Evolutionary conservation across 1,139 yeast species (phyloP).

Genomic region (Magnusiomyces ingens): DNA sequence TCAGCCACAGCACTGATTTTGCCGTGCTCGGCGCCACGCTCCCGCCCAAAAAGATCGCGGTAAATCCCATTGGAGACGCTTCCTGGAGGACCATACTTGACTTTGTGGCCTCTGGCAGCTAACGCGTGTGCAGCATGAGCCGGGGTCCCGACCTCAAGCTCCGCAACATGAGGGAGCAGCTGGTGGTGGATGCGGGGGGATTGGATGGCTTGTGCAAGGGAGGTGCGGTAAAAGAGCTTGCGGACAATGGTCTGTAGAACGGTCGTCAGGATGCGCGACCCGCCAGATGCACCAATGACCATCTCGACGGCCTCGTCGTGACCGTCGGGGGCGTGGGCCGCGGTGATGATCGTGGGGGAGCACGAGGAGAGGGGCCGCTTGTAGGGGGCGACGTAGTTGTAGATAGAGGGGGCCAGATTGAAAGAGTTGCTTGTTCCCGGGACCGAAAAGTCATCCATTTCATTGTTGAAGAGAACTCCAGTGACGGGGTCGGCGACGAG

Average conservation of each 20-base stretch:
- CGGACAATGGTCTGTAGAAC: slow-evolving; percentile 75
- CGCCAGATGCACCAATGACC: slow-evolving; percentile 91
- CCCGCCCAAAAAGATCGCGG: neutral
- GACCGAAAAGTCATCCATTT: slow-evolving; percentile 93
- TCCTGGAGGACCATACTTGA: slow-evolving; percentile 33
- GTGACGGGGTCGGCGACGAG: slow-evolving; percentile 72
- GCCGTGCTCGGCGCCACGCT: slow-evolving; percentile 25
- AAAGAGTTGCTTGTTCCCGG: slow-evolving; percentile 67
- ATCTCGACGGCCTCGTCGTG: slow-evolving; percentile 45
- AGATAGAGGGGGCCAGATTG: slow-evolving; percentile 70
- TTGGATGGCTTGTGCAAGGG: slow-evolving; percentile 62
- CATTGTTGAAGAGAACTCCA: slow-evolving; percentile 78
- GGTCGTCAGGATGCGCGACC: slow-evolving; percentile 81
- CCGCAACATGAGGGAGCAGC: slow-evolving; percentile 62
- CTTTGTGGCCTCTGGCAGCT: slow-evolving; percentile 38
- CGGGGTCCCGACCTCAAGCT: slow-evolving; percentile 51
- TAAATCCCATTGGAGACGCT: slow-evolving; percentile 47
- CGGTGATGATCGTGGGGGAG: slow-evolving; percentile 63
- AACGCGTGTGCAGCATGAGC: slow-evolving; percentile 30
- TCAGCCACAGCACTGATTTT: slow-evolving; percentile 49
- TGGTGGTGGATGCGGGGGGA: slow-evolving; percentile 88
- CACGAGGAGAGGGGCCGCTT: slow-evolving; percentile 83
- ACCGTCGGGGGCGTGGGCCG: neutral
- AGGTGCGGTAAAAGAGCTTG: slow-evolving; percentile 47
- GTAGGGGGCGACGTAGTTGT: slow-evolving; percentile 65